Conservation (phyloP, 2,329 filamentous ascomycete genomes). For the Ceratocystis smalleyi region DNA sequence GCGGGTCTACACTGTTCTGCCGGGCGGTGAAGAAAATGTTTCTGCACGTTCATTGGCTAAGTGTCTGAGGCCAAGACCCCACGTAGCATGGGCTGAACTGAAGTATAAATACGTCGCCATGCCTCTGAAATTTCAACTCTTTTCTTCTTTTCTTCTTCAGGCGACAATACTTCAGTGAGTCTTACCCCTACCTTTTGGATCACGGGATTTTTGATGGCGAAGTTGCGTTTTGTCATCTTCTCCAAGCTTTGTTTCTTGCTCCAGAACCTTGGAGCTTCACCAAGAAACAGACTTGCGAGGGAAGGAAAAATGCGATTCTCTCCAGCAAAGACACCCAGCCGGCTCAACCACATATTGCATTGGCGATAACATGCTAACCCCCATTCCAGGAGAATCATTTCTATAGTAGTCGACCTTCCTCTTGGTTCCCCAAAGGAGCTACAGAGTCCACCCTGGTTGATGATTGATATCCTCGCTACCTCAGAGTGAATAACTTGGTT, state of each 20-base stretch:
- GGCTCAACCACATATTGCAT: background rate
- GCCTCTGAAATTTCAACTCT: constrained; percentile 25
- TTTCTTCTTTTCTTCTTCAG: constrained; percentile 39
- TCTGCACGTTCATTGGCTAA: background rate
- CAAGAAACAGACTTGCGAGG: background rate
- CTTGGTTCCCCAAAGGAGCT: constrained; percentile 84
- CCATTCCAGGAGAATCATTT: constrained; percentile 63
- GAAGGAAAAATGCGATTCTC: background rate
- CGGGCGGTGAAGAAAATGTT: constrained; percentile 6
- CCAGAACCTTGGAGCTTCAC: background rate
- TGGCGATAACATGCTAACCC: background rate
- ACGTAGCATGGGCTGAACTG: constrained; percentile 24
- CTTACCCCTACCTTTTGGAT: constrained; percentile 24
- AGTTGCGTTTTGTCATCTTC: background rate
- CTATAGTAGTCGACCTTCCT: constrained; percentile 86
- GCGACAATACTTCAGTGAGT: constrained; percentile 47
- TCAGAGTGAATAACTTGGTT: constrained; percentile 65
- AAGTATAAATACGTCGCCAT: constrained; percentile 28
- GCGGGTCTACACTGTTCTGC: constrained; percentile 19
- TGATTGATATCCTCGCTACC: constrained; percentile 76
- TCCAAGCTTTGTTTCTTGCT: background rate
- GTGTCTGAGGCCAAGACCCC: background rate
- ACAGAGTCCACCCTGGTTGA: constrained; percentile 92
- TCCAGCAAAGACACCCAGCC: background rate
- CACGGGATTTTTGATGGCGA: constrained; percentile 17